Percentiles rank a stretch among this genome's conserved stretches.
phyloP scores from a whole-genome alignment of 768 basidiomycete species.

The Termitomyces sp. region DNA sequence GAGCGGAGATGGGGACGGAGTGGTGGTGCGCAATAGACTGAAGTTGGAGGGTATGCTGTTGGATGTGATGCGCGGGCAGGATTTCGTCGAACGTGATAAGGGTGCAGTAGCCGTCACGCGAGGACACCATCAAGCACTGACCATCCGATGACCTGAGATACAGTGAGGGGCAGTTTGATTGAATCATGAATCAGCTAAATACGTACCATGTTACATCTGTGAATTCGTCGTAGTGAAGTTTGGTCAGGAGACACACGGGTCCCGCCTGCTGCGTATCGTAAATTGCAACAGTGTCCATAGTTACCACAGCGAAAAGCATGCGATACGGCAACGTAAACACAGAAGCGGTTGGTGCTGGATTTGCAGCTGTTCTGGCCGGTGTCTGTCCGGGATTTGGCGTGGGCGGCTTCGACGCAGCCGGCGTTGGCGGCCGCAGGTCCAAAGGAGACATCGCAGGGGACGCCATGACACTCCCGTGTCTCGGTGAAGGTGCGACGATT shows the following conservation, averaged over 20 bases:
- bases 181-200: not conserved
- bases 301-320: conserved; percentile 92
- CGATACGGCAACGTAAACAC: conserved; percentile 90
- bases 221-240: conserved; percentile 96
- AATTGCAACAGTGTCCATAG: conserved; percentile 91
- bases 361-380: conserved; percentile 1
- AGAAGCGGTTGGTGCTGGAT: conserved; percentile 37
- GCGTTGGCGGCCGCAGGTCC: conserved; percentile 55
- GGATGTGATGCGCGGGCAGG: conserved; percentile 79
- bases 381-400: conserved; percentile 36
- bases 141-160: conserved; percentile 87
- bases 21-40: conserved; percentile 88
- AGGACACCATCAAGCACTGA: conserved; percentile 84
- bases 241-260: conserved; percentile 87
- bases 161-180: not conserved
- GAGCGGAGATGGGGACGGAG: conserved; percentile 54
- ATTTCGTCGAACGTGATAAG: conserved; percentile 94
- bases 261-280: conserved; percentile 97
- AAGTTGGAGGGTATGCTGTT: conserved; percentile 86
- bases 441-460: conserved; percentile 57
- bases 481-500: conserved; percentile 47
- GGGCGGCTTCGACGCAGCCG: conserved; percentile 50
- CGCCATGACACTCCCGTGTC: conserved; percentile 23
- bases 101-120: conserved; percentile 96
- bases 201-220: conserved; percentile 93